These are phyloP conservation scores for Salvia sclarea DNA, from an alignment of 305 asterid genomes.

Conservation along the genomic window DNA sequence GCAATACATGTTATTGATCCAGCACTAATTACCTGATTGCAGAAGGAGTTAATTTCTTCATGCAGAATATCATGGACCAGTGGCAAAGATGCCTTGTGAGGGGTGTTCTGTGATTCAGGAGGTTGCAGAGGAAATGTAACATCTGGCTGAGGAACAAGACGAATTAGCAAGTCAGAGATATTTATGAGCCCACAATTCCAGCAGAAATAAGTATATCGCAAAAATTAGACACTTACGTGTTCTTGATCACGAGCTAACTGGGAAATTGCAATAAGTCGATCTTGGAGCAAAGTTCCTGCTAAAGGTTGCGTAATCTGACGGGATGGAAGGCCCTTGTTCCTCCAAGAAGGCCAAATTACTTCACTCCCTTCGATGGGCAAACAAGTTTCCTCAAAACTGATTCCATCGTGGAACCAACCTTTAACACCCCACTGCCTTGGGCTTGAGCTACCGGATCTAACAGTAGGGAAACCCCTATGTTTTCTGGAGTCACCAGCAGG, in stretches of 20 bases:
- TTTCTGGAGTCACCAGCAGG: constrained; percentile 89
- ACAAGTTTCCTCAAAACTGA: constrained; percentile 82
- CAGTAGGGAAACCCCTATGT: constrained; percentile 91
- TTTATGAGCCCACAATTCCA: constrained; percentile 8
- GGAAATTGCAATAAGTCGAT: constrained; percentile 88
- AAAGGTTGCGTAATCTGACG: constrained; percentile 89
- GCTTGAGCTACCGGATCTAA: constrained; percentile 99
- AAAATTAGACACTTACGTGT: constrained; percentile 56
- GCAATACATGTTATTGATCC: constrained; percentile 28
- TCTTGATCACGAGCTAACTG: constrained; percentile 97
- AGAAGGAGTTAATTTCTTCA: constrained; percentile 82
- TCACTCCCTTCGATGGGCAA: constrained; percentile 86
- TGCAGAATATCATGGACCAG: constrained; percentile 73
- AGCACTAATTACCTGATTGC: constrained; percentile 73
- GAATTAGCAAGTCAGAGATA: constrained; percentile 32
- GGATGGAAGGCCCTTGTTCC: constrained; percentile 81
- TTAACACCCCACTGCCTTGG: constrained; percentile 99
- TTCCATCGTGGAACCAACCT: constrained; percentile 96
- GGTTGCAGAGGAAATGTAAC: constrained; percentile 93
- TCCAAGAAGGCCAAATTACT: constrained; percentile 98
- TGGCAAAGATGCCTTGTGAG: constrained; percentile 60
- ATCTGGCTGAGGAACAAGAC: constrained; percentile 74
- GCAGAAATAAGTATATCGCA: constrained; percentile 23
- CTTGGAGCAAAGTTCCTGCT: constrained; percentile 91
- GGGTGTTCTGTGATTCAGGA: constrained; percentile 58